Evolutionary conservation across 805 yeast genomes (phyloP).

Genomic region (Cyberlindnera lachancei): DNA sequence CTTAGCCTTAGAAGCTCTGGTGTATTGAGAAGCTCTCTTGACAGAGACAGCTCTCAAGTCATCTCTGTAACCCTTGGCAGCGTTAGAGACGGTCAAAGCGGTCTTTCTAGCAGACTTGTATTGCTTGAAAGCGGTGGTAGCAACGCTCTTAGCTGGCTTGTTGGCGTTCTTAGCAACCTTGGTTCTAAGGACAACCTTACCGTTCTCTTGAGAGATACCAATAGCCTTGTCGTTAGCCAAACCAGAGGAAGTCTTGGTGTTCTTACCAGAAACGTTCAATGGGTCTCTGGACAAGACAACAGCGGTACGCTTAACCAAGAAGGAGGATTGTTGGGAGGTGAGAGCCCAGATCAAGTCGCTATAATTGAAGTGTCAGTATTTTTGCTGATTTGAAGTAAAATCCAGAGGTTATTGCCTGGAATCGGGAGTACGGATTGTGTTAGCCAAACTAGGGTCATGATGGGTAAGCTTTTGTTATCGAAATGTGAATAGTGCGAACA

Average conservation of each 20-base stretch:
- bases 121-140: slow-evolving; percentile 32
- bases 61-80: slow-evolving; percentile 39
- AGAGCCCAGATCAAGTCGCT: slow-evolving; percentile 47
- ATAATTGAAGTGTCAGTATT: too few species aligned
- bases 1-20: slow-evolving; percentile 31
- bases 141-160: slow-evolving; percentile 38
- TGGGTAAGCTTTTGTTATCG: too few species aligned
- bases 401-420: too few species aligned
- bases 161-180: slow-evolving; percentile 38
- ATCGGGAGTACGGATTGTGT: too few species aligned
- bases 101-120: slow-evolving; percentile 35
- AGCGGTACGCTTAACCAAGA: slow-evolving; percentile 40
- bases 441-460: too few species aligned
- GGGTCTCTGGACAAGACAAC: slow-evolving; percentile 41
- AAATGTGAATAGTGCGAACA: too few species aligned
- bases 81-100: slow-evolving; percentile 38
- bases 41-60: slow-evolving; percentile 43
- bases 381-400: too few species aligned
- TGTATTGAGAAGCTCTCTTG: slow-evolving; percentile 37
- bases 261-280: slow-evolving; percentile 37
- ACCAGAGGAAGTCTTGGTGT: slow-evolving; percentile 42
- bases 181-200: slow-evolving; percentile 33
- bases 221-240: slow-evolving; percentile 42
- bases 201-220: slow-evolving; percentile 34
- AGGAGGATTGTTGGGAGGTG: slow-evolving; percentile 38